Evolutionary conservation across 768 basidiomycete species (phyloP), one percentile per base, ranked within the genome.

Genomic region (Phaffia australis): DNA sequence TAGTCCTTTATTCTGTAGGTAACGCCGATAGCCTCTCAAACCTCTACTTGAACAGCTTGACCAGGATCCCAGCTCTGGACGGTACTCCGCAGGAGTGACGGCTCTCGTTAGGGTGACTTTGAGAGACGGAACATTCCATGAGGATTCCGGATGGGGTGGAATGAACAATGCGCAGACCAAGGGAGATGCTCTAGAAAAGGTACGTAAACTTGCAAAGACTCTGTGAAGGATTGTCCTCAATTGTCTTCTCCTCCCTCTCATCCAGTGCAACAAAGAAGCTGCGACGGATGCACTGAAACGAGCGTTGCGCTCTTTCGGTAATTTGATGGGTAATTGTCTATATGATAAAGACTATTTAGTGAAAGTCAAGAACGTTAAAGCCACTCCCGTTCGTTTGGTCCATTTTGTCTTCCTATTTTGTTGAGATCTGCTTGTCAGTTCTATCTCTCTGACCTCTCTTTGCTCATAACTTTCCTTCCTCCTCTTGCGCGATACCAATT

Each of bases 201-300:
- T 92, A 69, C 68, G 82, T 76, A 16, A 21, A 11, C 35, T 42
- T 42, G 35, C 11, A 11, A 11, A 42, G 46, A 29, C 56, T 25
- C 16, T 68, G 35, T 42, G 11, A 42, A 4, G 35, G 35, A 42
- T 42, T 42, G 11, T 42, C 6, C 35, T 42, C 35, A 3, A 15
- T 47, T 50, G 42, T 1, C 21, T 21, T 60, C 7, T 30, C 51
- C 46, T 48, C 23, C 48, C 23, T 18, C 50, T 32, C 46, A n/a
- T 68, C 19, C 71, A 99, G 95, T 91, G 89, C 74, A 97, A 97
- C 81, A 99, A 99, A 72, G 95, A 98, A 75, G 93, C 95, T 1
- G 86, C 97, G 0, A 99, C 95, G 0, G 95, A 99, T 71, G 94
- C 82, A 0, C 78, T 94, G 63, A 99, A 99, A 76, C 85, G 94